phyloP scores from a whole-genome alignment of 352 stramenopile species.

The Globisporangium nodosum region DNA sequence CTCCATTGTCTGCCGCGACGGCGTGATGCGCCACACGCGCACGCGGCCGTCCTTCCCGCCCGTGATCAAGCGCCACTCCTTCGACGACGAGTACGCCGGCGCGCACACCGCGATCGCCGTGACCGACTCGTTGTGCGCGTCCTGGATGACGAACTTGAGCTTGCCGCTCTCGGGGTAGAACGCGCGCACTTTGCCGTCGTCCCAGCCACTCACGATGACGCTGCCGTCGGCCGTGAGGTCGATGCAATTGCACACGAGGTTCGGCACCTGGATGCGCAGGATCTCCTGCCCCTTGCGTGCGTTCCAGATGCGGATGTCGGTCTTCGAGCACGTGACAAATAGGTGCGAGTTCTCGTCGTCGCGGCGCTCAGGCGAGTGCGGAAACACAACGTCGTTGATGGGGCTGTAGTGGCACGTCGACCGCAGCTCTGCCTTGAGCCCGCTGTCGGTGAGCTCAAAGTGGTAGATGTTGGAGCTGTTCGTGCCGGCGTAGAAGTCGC shows the following conservation, averaged over 20 bases:
- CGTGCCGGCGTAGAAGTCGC: constrained; percentile 90
- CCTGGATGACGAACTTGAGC: constrained; percentile 96
- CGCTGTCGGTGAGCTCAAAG: constrained; percentile 48
- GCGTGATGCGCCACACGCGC: constrained; percentile 91
- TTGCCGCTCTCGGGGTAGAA: constrained; percentile 96
- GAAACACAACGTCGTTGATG: constrained; percentile 96
- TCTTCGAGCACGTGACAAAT: constrained; percentile 93
- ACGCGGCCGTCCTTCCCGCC: constrained; percentile 93
- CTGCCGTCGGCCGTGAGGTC: constrained; percentile 85
- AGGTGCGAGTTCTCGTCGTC: constrained; percentile 87
- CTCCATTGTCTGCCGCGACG: constrained; percentile 92
- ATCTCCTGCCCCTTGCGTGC: constrained; percentile 89
- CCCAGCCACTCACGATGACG: constrained; percentile 94
- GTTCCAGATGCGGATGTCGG: constrained; percentile 96
- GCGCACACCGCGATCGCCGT: constrained; percentile 90
- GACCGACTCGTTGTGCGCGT: constrained; percentile 93
- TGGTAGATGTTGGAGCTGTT: constrained; percentile 94
- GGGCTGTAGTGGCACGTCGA: constrained; percentile 88
- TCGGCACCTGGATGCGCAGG: constrained; percentile 95
- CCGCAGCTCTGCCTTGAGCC: constrained; percentile 54
- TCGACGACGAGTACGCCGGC: constrained; percentile 35
- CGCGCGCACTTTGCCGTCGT: constrained; percentile 95
- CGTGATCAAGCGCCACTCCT: constrained; percentile 90
- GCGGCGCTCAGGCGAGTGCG: constrained; percentile 36
- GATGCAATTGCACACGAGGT: constrained; percentile 95